Conservation (phyloP, 2,329 filamentous ascomycete species). For the Gnomoniopsis smithogilvyi region DNA sequence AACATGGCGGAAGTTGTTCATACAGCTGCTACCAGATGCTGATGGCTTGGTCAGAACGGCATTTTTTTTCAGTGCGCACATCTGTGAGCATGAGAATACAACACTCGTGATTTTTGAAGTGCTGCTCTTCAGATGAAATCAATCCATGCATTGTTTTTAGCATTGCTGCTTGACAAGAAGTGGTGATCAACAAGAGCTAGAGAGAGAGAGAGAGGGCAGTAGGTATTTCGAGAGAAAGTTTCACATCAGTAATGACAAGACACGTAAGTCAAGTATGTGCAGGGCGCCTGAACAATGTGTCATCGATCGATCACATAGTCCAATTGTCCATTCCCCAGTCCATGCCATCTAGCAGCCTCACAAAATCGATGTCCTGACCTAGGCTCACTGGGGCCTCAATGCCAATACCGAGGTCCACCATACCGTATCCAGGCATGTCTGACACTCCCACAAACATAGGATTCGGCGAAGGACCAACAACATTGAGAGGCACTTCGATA, state of each 20-base stretch:
- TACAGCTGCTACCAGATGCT: no score
- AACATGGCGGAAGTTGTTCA: no score
- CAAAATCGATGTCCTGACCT: conserved; percentile 31
- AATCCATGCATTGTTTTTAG: background rate
- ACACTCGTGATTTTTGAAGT: background rate
- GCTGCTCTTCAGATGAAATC: background rate
- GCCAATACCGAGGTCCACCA: conserved; percentile 25
- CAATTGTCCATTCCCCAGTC: conserved; percentile 27
- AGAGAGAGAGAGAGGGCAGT: no score
- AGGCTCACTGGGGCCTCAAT: conserved; percentile 26
- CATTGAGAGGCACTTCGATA: conserved; percentile 14
- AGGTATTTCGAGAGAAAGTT: background rate
- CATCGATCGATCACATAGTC: conserved; percentile 8
- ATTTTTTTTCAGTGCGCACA: background rate
- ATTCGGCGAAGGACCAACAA: conserved; percentile 2
- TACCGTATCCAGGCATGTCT: conserved; percentile 22
- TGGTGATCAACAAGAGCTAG: background rate
- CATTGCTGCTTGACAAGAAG: background rate
- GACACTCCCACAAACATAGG: conserved; percentile 20
- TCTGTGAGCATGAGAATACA: background rate
- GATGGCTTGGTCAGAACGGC: no score
- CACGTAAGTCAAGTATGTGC: background rate
- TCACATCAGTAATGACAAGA: background rate
- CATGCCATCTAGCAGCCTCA: conserved; percentile 32
- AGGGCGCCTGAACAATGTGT: no score